Base-by-base conservation (phyloP, 305 asterid genomes). In the Fraxinus latifolia region DNA sequence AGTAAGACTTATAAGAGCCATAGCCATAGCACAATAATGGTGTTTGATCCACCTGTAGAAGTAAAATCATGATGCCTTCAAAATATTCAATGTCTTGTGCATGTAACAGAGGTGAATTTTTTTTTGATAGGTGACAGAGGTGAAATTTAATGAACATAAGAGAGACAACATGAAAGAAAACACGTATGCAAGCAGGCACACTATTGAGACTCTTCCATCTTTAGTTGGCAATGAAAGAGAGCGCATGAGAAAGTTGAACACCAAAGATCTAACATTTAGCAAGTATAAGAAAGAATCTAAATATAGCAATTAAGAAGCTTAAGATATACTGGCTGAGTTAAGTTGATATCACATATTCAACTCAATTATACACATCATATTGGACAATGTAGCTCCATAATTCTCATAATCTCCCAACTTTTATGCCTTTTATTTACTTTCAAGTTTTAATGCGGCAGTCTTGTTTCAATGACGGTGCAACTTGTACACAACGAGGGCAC, bases 1-100 rank as follows among this genome's bases (percentile, higher is more conserved):
- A 47, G 98, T 96, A 81, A 96, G 97, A 90, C 99, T 96, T 77
- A 96, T 93, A 81, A 96, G 94, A 86, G 98, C 97, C 99, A 96
- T 96, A 77, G 87, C 97, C 98, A 90, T 93, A 72, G 98, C 97
- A 83, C 88, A 94, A 42, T 96, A 96, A 83, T 58, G 68, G 14
- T 58, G 68, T 19, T 19, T 58, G 31, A 96, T 93, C 99, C 99
- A 94, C 98, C 99, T 96, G 92, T 80, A 87, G 74, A 86, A 85
- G 60, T 75, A 85, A 78, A 53, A 74, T 55, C 77, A 39, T 5
- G 33, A 81, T 32, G 47, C 29, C 55, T 39, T 79, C 76, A 36
- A 42, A 79, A 36, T 62, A 77, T 34, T 76, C 50, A 27, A 70
- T 67, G 25, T 7, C 74, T 81, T 77, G 58, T 34, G 74, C 50